These are phyloP conservation scores for Gossypium davidsonii DNA, from an alignment of 441 rosid genomes.

Conservation along the genomic window DNA sequence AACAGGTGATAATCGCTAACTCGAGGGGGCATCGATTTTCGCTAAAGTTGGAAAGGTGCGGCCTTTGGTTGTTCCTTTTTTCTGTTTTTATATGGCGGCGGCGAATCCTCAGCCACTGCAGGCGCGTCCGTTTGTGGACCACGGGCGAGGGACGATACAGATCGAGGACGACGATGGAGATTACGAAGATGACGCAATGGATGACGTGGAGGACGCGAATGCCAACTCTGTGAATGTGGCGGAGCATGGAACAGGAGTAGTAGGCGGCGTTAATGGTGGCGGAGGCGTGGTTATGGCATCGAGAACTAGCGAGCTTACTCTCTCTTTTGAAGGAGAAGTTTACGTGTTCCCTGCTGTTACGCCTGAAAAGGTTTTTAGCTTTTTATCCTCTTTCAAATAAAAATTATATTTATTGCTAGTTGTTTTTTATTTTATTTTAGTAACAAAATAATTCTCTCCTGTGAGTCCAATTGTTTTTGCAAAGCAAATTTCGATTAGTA, in stretches of 20 bases:
- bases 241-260: conserved; percentile 27
- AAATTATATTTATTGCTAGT: neutral
- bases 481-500: neutral
- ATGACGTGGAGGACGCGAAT: conserved; percentile 31
- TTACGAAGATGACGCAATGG: conserved; percentile 26
- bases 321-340: conserved; percentile 69
- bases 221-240: conserved; percentile 35
- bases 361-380: conserved; percentile 34
- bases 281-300: conserved; percentile 33
- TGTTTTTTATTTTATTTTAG: neutral
- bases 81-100: conserved; percentile 35
- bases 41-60: conserved; percentile 5
- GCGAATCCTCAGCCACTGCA: conserved; percentile 53
- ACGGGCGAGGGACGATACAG: conserved; percentile 23
- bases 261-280: neutral
- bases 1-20: conserved; percentile 19
- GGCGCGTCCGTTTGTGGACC: conserved; percentile 38
- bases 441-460: neutral
- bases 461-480: neutral
- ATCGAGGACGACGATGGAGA: conserved; percentile 48
- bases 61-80: conserved; percentile 7
- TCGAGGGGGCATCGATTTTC: neutral
- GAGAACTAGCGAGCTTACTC: conserved; percentile 58
- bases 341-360: conserved; percentile 64
- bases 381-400: neutral